A percentile compares a stretch with the other conserved stretches of the same genome.
Conservation (phyloP, 2,329 filamentous ascomycete species). For the Tolypocladium guangdongense region DNA sequence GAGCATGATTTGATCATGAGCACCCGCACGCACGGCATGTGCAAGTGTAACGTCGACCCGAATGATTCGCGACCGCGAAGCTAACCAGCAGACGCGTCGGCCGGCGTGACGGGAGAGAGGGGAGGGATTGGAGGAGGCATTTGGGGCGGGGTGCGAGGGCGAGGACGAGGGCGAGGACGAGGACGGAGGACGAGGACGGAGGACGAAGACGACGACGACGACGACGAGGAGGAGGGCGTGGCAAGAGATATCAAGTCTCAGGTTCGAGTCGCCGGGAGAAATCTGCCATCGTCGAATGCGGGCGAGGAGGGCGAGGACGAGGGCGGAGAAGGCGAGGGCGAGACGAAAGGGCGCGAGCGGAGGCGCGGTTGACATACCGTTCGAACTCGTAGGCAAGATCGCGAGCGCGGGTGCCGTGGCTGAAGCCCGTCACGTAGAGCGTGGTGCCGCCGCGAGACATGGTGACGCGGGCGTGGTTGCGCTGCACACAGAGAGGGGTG, state of each 20-base stretch:
- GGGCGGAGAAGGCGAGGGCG: conserved; percentile 28
- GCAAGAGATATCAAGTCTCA: conserved; percentile 11
- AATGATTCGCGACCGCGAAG: conserved; percentile 12
- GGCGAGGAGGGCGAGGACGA: conserved; percentile 29
- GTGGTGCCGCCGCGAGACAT: conserved; percentile 94
- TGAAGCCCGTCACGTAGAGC: conserved; percentile 98
- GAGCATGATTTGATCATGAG: conserved; percentile 5
- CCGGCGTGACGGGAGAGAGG: conserved; percentile 10
- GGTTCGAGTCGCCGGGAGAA: conserved; percentile 12
- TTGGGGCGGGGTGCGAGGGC: conserved; percentile 3
- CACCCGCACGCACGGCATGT: conserved; percentile 9
- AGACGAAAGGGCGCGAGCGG: conserved; percentile 19
- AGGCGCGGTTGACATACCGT: conserved; percentile 75
- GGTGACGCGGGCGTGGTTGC: conserved; percentile 12
- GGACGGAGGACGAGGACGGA: conserved; percentile 10
- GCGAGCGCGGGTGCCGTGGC: conserved; percentile 95
- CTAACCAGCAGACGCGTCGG: conserved; percentile 17
- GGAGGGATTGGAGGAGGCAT: conserved; percentile 8
- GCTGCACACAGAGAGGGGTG: not conserved
- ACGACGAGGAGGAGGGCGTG: conserved; percentile 11
- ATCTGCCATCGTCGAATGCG: conserved; percentile 27
- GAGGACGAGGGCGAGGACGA: conserved; percentile 12
- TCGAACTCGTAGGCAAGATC: conserved; percentile 99
- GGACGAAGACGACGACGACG: conserved; percentile 16
- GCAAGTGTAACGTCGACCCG: conserved; percentile 13